Conservation (phyloP, 2,329 filamentous ascomycete genomes). For the Exophiala aquamarina region DNA sequence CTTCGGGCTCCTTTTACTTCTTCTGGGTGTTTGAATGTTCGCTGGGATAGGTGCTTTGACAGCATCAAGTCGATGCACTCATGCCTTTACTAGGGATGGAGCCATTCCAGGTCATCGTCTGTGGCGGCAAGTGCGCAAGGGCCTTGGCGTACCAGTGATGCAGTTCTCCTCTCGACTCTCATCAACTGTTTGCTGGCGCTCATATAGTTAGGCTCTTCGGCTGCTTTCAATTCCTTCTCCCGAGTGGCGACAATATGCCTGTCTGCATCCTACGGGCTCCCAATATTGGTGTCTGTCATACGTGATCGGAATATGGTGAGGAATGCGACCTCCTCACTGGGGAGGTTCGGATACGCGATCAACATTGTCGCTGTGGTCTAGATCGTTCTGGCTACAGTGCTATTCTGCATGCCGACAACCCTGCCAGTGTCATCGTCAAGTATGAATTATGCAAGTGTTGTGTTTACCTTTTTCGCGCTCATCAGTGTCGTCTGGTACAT, state of each 20-base stretch:
- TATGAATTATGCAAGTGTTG: slow-evolving; percentile 46
- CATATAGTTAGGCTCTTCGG: slow-evolving; percentile 30
- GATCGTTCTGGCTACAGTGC: slow-evolving; percentile 51
- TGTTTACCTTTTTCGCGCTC: slow-evolving; percentile 36
- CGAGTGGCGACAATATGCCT: slow-evolving; percentile 49
- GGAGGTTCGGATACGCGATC: slow-evolving; percentile 41
- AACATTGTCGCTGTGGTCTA: slow-evolving; percentile 49
- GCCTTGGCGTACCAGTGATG: slow-evolving; percentile 15
- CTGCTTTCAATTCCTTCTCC: slow-evolving; percentile 23
- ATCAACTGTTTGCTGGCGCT: slow-evolving; percentile 48
- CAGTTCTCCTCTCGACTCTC: slow-evolving; percentile 35
- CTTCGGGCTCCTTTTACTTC: slow-evolving; percentile 46
- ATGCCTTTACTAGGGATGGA: slow-evolving; percentile 36
- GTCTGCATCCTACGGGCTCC: slow-evolving; percentile 48
- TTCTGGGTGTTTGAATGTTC: slow-evolving; percentile 66
- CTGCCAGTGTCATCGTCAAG: slow-evolving; percentile 36
- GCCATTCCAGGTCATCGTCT: slow-evolving; percentile 14
- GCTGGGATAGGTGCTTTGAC: slow-evolving; percentile 51
- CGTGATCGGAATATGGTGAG: slow-evolving; percentile 45
- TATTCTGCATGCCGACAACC: slow-evolving; percentile 46
- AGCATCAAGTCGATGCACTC: slow-evolving; percentile 52
- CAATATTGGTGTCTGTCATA: slow-evolving; percentile 46
- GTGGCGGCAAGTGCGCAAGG: slow-evolving; percentile 16
- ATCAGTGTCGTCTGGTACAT: slow-evolving; percentile 62
- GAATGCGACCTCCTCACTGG: slow-evolving; percentile 51